phyloP scores from a whole-genome alignment of 2,329 filamentous ascomycete species.

The Exophiala xenobiotica region DNA sequence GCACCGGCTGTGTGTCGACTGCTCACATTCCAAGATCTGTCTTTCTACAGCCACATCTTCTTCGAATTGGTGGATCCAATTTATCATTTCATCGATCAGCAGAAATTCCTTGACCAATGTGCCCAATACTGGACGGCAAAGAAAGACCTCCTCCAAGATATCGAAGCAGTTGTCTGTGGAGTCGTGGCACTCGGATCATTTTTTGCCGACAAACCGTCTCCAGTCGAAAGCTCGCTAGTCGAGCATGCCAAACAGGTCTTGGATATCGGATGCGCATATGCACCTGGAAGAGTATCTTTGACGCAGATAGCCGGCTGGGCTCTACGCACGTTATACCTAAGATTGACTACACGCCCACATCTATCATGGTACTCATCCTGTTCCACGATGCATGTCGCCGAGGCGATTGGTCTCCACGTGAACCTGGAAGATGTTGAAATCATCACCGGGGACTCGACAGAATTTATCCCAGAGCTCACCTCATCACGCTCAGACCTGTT shows the following conservation, averaged over 20 bases:
- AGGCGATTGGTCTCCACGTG: not conserved
- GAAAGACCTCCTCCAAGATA: not conserved
- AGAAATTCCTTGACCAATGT: not conserved
- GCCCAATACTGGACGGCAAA: not conserved
- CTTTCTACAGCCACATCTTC: not conserved
- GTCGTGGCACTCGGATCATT: not conserved
- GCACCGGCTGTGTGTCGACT: not conserved
- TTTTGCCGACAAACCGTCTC: not conserved
- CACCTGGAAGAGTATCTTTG: not conserved
- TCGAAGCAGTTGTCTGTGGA: not conserved
- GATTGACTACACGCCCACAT: not conserved
- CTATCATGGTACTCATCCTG: not conserved
- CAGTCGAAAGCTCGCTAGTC: not conserved
- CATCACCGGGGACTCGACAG: not conserved
- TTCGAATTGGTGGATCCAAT: not conserved
- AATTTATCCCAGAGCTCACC: not conserved
- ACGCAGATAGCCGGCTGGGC: not conserved
- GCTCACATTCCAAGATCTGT: not conserved
- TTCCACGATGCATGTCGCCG: not conserved
- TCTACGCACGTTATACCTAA: not conserved
- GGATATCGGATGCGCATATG: not conserved
- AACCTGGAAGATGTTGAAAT: not conserved
- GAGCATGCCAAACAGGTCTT: not conserved
- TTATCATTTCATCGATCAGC: not conserved
- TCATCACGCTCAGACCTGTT: not conserved